Evolutionary conservation across 192 early-diverging fungal species (phyloP).

Genomic region (Spinellus fusiger): DNA sequence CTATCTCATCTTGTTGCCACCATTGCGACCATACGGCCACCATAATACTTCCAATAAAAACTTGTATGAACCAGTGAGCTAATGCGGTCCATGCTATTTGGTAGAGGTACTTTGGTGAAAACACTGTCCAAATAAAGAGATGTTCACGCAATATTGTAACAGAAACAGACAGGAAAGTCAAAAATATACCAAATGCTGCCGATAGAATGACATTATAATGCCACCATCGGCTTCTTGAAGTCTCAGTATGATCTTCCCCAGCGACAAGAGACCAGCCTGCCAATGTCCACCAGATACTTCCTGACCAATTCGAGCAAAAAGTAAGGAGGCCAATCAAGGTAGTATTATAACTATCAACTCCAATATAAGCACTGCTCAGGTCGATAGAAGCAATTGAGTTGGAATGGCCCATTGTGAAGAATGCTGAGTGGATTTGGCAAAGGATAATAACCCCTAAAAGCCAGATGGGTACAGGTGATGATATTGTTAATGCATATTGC

Average conservation of each 20-base stretch:
- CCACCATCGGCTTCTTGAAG: conserved; percentile 9
- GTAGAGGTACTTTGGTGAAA: conserved; percentile 76
- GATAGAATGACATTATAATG: conserved; percentile 16
- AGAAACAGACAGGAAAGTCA: conserved; percentile 53
- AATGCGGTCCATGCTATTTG: conserved; percentile 62
- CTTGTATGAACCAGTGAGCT: conserved; percentile 34
- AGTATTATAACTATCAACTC: conserved; percentile 60
- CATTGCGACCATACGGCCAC: conserved; percentile 9
- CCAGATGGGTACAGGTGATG: conserved; percentile 7
- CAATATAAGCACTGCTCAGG: conserved; percentile 69
- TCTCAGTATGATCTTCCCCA: conserved; percentile 1
- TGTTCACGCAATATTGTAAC: conserved; percentile 61
- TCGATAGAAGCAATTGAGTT: conserved; percentile 78
- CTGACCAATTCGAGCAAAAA: conserved; percentile 69
- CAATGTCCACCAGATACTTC: conserved; percentile 59
- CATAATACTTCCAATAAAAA: conserved; percentile 22
- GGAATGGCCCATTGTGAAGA: conserved; percentile 66
- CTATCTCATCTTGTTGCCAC: not conserved
- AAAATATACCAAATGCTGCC: conserved; percentile 26
- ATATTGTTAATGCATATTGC: not conserved
- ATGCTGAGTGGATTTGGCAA: conserved; percentile 49
- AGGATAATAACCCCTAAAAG: conserved; percentile 15
- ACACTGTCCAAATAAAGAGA: conserved; percentile 80
- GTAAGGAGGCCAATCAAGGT: conserved; percentile 56
- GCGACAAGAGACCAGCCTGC: conserved; percentile 30